These are phyloP conservation scores for Neopestalotiopsis sp. DNA, from an alignment of 2,329 filamentous ascomycete species.

Conservation along the genomic window DNA sequence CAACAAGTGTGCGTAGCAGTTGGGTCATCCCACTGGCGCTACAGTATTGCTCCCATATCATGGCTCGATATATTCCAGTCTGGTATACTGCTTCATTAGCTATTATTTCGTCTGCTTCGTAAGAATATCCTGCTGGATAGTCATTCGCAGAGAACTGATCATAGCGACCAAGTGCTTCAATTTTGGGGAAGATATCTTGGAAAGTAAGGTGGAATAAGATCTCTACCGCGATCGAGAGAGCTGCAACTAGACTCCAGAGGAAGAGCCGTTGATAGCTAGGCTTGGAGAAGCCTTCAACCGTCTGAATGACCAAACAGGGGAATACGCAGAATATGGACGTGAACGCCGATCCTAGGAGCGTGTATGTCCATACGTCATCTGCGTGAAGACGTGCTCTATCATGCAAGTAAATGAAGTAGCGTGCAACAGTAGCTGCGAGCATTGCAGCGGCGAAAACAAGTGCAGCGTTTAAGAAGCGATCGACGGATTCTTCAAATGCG, in stretches of 20 bases:
- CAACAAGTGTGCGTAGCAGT: not conserved
- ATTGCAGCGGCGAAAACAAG: not conserved
- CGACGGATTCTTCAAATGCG: not conserved
- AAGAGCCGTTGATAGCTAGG: not conserved
- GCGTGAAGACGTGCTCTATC: not conserved
- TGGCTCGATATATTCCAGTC: not conserved
- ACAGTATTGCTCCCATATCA: not conserved
- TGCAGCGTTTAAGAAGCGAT: not conserved
- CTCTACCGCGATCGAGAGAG: not conserved
- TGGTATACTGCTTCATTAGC: fast-evolving
- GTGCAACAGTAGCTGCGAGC: not conserved
- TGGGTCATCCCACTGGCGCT: not conserved
- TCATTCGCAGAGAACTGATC: too few species aligned
- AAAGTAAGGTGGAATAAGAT: not conserved
- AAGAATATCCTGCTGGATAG: too few species aligned
- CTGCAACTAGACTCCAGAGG: not conserved
- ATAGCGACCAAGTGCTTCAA: too few species aligned
- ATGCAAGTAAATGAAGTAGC: not conserved
- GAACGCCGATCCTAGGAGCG: not conserved
- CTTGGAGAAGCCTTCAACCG: not conserved
- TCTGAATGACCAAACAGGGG: not conserved
- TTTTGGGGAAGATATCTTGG: fast-evolving
- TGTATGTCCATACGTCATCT: not conserved
- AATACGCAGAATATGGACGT: not conserved
- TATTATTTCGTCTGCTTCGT: too few species aligned